Evolutionary conservation across 768 basidiomycete genomes (phyloP).

Genomic region (Boletus barrowsii): DNA sequence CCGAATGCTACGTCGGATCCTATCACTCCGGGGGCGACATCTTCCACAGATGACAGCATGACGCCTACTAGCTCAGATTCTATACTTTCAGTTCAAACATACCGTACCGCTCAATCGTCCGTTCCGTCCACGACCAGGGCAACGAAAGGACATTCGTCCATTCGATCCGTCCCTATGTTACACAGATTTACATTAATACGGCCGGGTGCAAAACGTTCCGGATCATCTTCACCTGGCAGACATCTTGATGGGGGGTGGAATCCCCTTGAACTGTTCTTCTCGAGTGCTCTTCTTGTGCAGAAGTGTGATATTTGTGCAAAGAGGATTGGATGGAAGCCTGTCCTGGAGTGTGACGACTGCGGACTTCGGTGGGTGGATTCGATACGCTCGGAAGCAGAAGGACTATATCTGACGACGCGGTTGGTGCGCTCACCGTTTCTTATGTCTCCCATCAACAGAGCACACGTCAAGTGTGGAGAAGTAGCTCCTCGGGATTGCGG

Average conservation of each 20-base stretch:
- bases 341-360: constrained; percentile 88
- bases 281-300: constrained; percentile 63
- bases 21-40: constrained; percentile 36
- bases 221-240: constrained; percentile 28
- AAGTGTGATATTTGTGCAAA: constrained; percentile 85
- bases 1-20: constrained; percentile 44
- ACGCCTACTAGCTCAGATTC: constrained; percentile 46
- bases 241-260: constrained; percentile 54
- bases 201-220: constrained; percentile 62
- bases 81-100: constrained; percentile 55
- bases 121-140: constrained; percentile 56
- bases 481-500: constrained; percentile 78
- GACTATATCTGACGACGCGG: constrained; percentile 17
- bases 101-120: constrained; percentile 58
- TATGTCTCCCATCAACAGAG: constrained; percentile 39
- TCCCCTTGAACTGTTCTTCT: constrained; percentile 76
- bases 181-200: constrained; percentile 88
- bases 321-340: constrained; percentile 82
- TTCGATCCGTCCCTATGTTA: constrained; percentile 54
- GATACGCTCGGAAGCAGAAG: constrained; percentile 9
- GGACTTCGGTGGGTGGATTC: constrained; percentile 54
- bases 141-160: constrained; percentile 75
- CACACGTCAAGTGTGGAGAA: constrained; percentile 88
- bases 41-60: constrained; percentile 26
- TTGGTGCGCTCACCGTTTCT: background rate